Evolutionary conservation across 805 yeast species (phyloP).

Genomic region (Crinitomyces ghanaensis): DNA sequence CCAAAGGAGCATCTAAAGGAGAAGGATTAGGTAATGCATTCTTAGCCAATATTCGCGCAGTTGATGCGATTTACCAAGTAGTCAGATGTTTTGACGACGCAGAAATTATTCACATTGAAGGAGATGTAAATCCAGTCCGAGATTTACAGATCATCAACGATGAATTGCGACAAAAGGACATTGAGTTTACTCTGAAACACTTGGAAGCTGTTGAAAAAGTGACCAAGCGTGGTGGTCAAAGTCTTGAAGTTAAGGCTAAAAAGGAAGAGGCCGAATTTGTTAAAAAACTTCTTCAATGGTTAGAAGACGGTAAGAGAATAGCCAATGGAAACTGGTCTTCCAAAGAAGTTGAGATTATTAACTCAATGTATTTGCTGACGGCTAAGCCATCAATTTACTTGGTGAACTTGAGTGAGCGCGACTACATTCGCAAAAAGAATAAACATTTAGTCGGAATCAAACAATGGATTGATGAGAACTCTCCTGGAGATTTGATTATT

Average conservation of each 20-base stretch:
- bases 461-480: constrained; percentile 55
- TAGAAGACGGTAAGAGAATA: constrained; percentile 55
- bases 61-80: constrained; percentile 60
- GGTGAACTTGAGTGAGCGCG: constrained; percentile 62
- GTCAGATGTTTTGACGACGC: constrained; percentile 54
- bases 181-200: constrained; percentile 54
- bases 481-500: constrained; percentile 57
- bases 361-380: constrained; percentile 62
- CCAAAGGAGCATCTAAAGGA: constrained; percentile 51
- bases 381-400: constrained; percentile 81
- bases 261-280: constrained; percentile 30
- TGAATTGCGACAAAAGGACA: constrained; percentile 54
- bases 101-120: constrained; percentile 58
- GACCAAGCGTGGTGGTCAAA: constrained; percentile 80
- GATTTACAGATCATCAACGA: constrained; percentile 83
- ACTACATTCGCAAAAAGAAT: constrained; percentile 52
- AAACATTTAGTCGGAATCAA: constrained; percentile 62
- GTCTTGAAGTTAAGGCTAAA: constrained; percentile 47
- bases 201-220: constrained; percentile 67
- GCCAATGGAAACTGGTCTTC: constrained; percentile 49
- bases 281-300: constrained; percentile 31
- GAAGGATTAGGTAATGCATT: constrained; percentile 70
- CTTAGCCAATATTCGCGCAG: constrained; percentile 55
- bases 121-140: constrained; percentile 88
- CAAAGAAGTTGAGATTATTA: constrained; percentile 55